Base-by-base conservation (phyloP, 179 eudicot species). In the Silene vulgaris region DNA sequence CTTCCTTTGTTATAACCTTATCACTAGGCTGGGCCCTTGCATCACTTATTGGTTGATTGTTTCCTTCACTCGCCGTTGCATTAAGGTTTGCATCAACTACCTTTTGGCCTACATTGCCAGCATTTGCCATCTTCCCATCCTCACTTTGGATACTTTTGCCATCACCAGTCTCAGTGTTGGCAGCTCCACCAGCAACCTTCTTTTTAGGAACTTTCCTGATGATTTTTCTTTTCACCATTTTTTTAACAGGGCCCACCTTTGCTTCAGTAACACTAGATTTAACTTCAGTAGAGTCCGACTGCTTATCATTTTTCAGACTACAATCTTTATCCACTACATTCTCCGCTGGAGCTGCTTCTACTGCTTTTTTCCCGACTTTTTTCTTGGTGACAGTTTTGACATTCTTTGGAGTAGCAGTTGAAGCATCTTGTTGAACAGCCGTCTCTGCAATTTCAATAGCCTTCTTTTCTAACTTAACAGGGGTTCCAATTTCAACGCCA, bases 131-230 rank as follows among this genome's bases (percentile, higher is more conserved):
- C 26, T 68, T 76, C 23, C 75, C 76, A 54, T 73, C 84, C 67
- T 74, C 83, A 74, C 43, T 82, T 32, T 60, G 78, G 61, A 63
- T 52, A 52, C 60, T 71, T 74, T 75, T 80, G 28, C 20, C 73
- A 12, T 82, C 80, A 73, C 77, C 35, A 28, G 72, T 76, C 73
- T 56, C 87, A 75, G 59, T 82, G 62, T 78, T 85, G 32, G 82
- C 81, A 65, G 59, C 85, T 54, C 56, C 83, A 67, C 68, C 67
- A 73, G 82, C n/a, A 23, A 64, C 79, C 82, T 89, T 92, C 74
- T 74, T 84, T 71, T 89, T 95, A 29, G 87, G 83, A 28, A 93
- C 97, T 82, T 87, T 88, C 86, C 78, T 95, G 13, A 95, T 83
- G 54, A 95, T 79, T 86, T 89, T 95, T 77, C 88, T 92, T 82